These are phyloP conservation scores for Thalassiosira mediterranea DNA, from an alignment of 352 stramenopile species.

Conservation along the genomic window DNA sequence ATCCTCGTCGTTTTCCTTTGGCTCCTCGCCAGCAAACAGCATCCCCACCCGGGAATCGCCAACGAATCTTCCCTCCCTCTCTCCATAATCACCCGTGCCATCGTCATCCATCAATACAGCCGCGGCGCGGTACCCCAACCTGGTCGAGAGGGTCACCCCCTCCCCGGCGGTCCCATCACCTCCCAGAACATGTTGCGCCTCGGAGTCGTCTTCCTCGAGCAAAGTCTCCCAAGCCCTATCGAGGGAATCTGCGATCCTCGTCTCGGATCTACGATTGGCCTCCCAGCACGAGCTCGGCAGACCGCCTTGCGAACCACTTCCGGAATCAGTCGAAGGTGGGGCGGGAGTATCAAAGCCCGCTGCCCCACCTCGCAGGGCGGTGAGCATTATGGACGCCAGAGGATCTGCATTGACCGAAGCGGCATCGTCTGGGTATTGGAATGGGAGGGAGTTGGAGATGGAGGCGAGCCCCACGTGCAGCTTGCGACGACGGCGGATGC, in stretches of 20 bases:
- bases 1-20: constrained; percentile 6
- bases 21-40: constrained; percentile 11
- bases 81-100: constrained; percentile 17
- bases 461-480: constrained; percentile 36
- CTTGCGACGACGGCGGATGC: constrained; percentile 15
- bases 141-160: constrained; percentile 23
- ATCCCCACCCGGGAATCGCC: constrained; percentile 34
- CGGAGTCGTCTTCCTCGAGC: constrained; percentile 22
- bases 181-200: constrained; percentile 9
- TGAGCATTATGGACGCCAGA: constrained; percentile 32
- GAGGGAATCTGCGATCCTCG: constrained; percentile 9
- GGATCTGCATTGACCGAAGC: constrained; percentile 14
- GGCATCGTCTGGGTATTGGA: constrained; percentile 3
- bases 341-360: constrained; percentile 28
- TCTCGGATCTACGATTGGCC: constrained; percentile 32
- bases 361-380: constrained; percentile 18
- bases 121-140: constrained; percentile 45
- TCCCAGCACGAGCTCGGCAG: constrained; percentile 20
- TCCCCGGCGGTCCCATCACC: neutral
- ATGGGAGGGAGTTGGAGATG: constrained; percentile 23
- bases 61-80: constrained; percentile 25
- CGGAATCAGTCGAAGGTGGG: neutral
- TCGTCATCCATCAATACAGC: neutral
- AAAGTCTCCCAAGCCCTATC: constrained; percentile 19
- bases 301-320: neutral